These are phyloP conservation scores for Carex arenaria DNA, from an alignment of 202 grass and related monocot species.

Conservation along the genomic window DNA sequence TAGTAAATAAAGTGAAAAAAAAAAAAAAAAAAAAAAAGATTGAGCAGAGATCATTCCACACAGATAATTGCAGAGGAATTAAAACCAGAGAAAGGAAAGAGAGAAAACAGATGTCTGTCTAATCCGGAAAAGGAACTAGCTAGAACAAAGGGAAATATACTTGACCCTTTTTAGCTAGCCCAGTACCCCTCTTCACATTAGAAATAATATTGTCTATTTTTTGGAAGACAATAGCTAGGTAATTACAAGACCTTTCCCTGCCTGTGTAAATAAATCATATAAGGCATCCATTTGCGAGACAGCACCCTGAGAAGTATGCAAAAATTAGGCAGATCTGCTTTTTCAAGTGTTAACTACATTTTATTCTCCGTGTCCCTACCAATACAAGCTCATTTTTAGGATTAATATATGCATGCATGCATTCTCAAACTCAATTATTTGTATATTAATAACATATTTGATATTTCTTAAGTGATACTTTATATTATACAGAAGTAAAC, in stretches of 20 bases:
- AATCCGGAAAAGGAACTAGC: background rate
- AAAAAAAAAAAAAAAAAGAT: background rate
- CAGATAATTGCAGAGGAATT: background rate
- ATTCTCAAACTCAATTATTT: background rate
- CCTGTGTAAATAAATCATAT: constrained; percentile 10
- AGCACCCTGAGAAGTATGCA: constrained; percentile 81
- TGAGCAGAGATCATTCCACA: background rate
- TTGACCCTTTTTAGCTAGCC: background rate
- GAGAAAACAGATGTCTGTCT: background rate
- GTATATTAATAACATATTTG: background rate
- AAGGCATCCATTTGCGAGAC: constrained; percentile 55
- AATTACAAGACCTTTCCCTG: constrained; percentile 1
- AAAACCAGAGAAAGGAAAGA: background rate
- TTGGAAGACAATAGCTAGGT: background rate
- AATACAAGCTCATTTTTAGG: background rate
- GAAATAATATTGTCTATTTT: constrained; percentile 13
- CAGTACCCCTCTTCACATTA: constrained; percentile 11
- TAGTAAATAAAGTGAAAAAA: background rate
- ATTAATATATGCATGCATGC: background rate
- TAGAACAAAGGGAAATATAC: constrained; percentile 1
- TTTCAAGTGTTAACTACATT: constrained; percentile 17
- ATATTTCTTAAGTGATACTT: background rate
- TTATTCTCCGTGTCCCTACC: constrained; percentile 6
- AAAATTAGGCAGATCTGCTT: constrained; percentile 57
- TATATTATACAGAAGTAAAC: background rate